These are phyloP conservation scores for Neurospora intermedia DNA, from an alignment of 495 filamentous ascomycete species.

Conservation along the genomic window DNA sequence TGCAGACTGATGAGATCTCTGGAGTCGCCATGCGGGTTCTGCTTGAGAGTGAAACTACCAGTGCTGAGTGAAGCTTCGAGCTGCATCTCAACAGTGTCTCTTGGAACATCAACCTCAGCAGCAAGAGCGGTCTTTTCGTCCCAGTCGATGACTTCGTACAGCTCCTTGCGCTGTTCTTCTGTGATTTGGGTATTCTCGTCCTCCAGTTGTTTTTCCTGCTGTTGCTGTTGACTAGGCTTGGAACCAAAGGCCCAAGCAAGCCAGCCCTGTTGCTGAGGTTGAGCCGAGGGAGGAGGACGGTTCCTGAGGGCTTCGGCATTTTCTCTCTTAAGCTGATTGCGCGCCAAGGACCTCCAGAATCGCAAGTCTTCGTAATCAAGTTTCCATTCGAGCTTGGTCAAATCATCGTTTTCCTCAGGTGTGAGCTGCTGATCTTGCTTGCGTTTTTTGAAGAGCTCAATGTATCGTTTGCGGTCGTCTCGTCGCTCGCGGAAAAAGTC, in stretches of 20 bases:
- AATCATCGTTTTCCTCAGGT: constrained; percentile 55
- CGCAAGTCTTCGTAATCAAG: constrained; percentile 90
- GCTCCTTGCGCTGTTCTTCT: constrained; percentile 88
- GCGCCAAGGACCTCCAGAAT: constrained; percentile 89
- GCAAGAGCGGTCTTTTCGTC: constrained; percentile 87
- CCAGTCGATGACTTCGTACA: constrained; percentile 96
- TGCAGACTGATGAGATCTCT: constrained; percentile 79
- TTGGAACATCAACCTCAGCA: constrained; percentile 77
- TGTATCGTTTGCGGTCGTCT: constrained; percentile 82
- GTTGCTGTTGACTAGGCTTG: constrained; percentile 40
- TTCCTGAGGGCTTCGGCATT: constrained; percentile 62
- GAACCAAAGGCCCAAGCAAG: constrained; percentile 77
- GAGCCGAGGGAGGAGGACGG: constrained; percentile 30
- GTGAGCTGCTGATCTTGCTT: constrained; percentile 69
- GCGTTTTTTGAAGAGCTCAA: constrained; percentile 85
- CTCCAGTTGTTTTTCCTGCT: constrained; percentile 42
- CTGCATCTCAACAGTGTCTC: constrained; percentile 85
- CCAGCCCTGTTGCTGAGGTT: constrained; percentile 65
- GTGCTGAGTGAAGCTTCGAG: constrained; percentile 81
- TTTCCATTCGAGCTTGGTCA: constrained; percentile 74
- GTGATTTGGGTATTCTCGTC: constrained; percentile 72
- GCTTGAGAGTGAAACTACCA: constrained; percentile 85
- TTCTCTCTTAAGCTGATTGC: constrained; percentile 91
- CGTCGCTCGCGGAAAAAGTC: constrained; percentile 84
- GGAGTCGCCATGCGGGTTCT: constrained; percentile 68